Base-by-base conservation (phyloP, 176 grass and related monocot genomes). In the Ampelocalamus luodianensis region DNA sequence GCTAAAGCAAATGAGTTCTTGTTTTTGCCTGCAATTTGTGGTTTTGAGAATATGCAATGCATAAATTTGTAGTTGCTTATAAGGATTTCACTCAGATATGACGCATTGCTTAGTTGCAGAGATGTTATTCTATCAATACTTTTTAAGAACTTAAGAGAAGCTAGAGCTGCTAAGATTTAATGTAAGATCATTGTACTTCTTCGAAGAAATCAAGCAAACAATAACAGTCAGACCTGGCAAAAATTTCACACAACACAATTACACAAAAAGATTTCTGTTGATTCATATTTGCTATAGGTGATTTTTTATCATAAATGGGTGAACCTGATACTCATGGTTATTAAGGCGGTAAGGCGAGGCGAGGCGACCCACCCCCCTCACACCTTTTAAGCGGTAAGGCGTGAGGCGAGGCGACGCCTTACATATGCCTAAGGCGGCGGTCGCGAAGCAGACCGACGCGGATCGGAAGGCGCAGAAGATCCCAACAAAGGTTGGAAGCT, bases 1-100 rank as follows among this genome's bases (percentile, higher is more conserved):
- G 55, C 11, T 49, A 42, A 36, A 82, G 11, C 12, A 61, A 58
- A 43, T 0, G 14, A 34, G 43, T 71, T 44, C 8, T 32, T 83
- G 10, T 5, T 72, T 83, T 62, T 34, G 3, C 29, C 29, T 62
- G 22, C 54, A 24, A 70, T 43, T 68, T 70, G 15, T 82, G 14
- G 34, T 77, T 65, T 68, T 68, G 10, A 22, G 18, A 61, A 67
- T 67, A 50, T 84, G 61, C 29, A 67, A 40, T 76, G 36, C 58
- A 43, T 53, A 75, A 60, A 15, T 40, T 39, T 23, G 5, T 59
- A 59, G 51, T 53, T 20, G 16, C 32, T 76, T 58, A 38, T 39
- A 2, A 3, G 3, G 11, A 55, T 22, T 74, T 18, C 27, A 22
- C 8, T 37, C 16, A 55, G 14, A 32, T 70, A 34, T 27, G 15